Base-by-base conservation (phyloP, 495 filamentous ascomycete genomes). In the Penicillium coffeae region DNA sequence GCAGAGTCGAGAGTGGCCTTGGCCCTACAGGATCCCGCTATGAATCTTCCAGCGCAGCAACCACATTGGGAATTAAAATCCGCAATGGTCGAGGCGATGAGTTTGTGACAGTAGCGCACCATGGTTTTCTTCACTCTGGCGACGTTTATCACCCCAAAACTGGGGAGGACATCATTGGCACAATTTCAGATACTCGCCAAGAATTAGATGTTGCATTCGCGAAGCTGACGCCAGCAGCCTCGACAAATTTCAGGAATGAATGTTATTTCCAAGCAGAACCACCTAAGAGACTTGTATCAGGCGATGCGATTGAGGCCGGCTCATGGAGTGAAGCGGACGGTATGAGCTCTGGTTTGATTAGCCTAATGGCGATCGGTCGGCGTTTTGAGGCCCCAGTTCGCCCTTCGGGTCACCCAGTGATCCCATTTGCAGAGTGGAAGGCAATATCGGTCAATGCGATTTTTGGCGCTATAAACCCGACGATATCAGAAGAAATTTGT, bases 261-360 rank as follows among this genome's bases (percentile, higher is more conserved):
- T 55, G 38, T 21, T 59, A 62, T 42, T 64, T 64, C 34, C 58
- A 64, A 47, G 58, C 61, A 20, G 40, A 64, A 38, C 42, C 55
- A 8, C 58, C 51, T 40, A 13, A 21, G 5, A 15, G 8, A 7
- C 32, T 57, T 8, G 18, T 43, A 13, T 22, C 36, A 41, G 45
- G 34, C 3, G 14, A 43, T 20, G 34, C 25, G 21, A 51, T 56
- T 14, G 14, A 38, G 7, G 42, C 41, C 20, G 53, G 53, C 36
- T 44, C 53, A 37, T 56, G 53, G 53, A 48, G 53, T 38, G 53
- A 56, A 47, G 20, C 45, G 1, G 48, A 56, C 16, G 48, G 53
- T 14, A 56, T 56, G 53, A 56, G 53, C 21, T 56, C 58, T 21
- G 55, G 55, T 25, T 38, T 62, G 18, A 27, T 62, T n/a, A 55